Evolutionary conservation across 2,329 filamentous ascomycete genomes (phyloP), one percentile per base, ranked within the genome.

Genomic region (Zymoseptoria ardabiliae): DNA sequence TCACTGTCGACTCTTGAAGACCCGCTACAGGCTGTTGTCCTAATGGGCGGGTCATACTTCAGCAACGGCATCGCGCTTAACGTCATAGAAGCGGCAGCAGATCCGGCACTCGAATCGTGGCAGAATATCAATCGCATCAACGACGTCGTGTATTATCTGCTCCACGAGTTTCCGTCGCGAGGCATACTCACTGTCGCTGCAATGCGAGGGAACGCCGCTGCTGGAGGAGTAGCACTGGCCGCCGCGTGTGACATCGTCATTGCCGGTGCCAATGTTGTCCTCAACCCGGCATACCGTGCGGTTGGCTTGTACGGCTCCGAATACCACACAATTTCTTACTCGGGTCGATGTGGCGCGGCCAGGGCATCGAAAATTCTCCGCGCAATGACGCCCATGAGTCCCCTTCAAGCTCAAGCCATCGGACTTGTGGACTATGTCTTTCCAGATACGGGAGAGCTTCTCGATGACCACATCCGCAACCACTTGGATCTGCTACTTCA

Each of bases 21-120:
- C 11, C 70, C 71, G 0, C 66, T 78, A n/a, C 65, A 68, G 4
- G 75, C 74, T 0, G 61, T 74, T 5, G 71, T 76, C 1, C 68
- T 77, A 20, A 73, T 78, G 68, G 75, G 75, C 51, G 76, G 75
- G 30, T 67, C 71, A 4, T 78, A 77, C 61, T 78, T 78, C 64
- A 75, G 73, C 68, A 77, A 77, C 58, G 75, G 76, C 25, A 76
- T 78, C 54, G 74, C 75, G 6, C 70, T 78, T 20, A 78, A 78
- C 57, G 74, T 77, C 51, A 77, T 77, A 62, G 75, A 78, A 65
- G 71, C 74, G 19, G 71, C 71, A 1, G 58, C 65, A 5, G 72
- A 76, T 58, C 70, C 75, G 3, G 67, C 74, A 0, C 61, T 70
- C 8, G 75, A 77, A 62, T 77, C 75, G 7, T 78, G 75, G 75